Base-by-base conservation (phyloP, 441 rosid species). In the Erodium moschatum region DNA sequence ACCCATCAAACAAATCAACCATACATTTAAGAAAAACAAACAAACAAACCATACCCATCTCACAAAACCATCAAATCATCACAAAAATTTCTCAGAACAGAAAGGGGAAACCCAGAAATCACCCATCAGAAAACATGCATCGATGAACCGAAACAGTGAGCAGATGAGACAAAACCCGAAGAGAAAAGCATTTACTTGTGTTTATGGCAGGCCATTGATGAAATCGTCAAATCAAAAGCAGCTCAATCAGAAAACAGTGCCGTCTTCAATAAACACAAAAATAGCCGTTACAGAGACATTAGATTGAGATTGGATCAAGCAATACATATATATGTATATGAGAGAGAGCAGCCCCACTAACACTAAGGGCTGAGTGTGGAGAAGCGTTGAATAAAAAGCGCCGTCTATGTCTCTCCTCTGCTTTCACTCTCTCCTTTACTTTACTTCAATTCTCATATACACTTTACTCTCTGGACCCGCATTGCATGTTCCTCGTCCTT, bases 171-270 rank as follows among this genome's bases (percentile, higher is more conserved):
- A 7, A 7, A 13, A 29, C 44, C 13, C 0, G 46, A 29, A 40
- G 6, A 35, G 75, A 15, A 8, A 29, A 65, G 29, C 66, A 73
- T 64, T 56, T 77, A 84, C 85, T 69, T 71, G 81, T 76, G 75
- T 15, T 71, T 76, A 68, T 70, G 76, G 77, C 79, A 77, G 69
- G 80, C 85, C 92, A 87, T 85, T 73, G 60, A 4, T 48, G 12
- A 24, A 67, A 71, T 29, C 66, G 19, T 12, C 61, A 35, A 19
- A 0, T 48, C 27, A 67, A 70, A 15, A 70, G 24, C 70, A 66
- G 8, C 38, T 0, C 54, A 6, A 24, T 58, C n/a, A 27, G n/a
- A 44, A n/a, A 27, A 50, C 67, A 18, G 56, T 66, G 35, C 38
- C 12, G 60, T 15, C 60, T 52, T 33, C 38, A 33, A 33, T 33